These are phyloP conservation scores for Scenedesmus sp. DNA, from an alignment of 163 green algal species.

Conservation along the genomic window DNA sequence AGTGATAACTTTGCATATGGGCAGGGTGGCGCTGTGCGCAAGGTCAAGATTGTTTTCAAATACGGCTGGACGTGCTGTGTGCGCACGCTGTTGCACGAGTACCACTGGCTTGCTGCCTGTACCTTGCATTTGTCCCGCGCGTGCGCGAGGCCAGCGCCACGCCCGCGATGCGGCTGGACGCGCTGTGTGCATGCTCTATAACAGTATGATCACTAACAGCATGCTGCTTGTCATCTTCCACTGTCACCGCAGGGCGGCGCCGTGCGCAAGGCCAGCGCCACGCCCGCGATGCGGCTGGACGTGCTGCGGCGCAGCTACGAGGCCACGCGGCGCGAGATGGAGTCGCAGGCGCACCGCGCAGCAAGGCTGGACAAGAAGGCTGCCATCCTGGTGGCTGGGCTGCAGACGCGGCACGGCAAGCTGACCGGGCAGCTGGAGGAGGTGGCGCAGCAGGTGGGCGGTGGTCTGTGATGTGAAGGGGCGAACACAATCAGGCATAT, in stretches of 20 bases:
- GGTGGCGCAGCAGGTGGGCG: constrained; percentile 44
- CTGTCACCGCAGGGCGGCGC: constrained; percentile 60
- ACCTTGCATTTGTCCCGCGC: no score
- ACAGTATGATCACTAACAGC: no score
- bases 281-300: constrained; percentile 59
- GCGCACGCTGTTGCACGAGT: not conserved
- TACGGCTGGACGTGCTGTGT: constrained; percentile 36
- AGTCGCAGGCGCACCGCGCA: constrained; percentile 76
- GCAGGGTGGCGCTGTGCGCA: not conserved
- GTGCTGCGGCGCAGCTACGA: constrained; percentile 67
- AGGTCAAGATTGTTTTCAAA: not conserved
- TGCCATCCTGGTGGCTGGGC: constrained; percentile 55
- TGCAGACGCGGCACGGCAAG: constrained; percentile 64
- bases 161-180: constrained; percentile 55
- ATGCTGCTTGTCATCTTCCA: no score
- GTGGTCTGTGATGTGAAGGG: not conserved
- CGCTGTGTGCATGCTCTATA: no score
- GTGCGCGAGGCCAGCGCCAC: constrained; percentile 73
- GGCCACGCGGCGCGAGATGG: constrained; percentile 77
- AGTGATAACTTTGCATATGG: not conserved
- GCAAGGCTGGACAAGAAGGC: constrained; percentile 84
- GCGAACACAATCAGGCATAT: not conserved
- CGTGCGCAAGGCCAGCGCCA: constrained; percentile 71
- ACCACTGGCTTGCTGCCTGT: no score
- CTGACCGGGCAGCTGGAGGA: constrained; percentile 59